Evolutionary conservation across 1,139 yeast species (phyloP).

Genomic region (Debaryomyces nepalensis): DNA sequence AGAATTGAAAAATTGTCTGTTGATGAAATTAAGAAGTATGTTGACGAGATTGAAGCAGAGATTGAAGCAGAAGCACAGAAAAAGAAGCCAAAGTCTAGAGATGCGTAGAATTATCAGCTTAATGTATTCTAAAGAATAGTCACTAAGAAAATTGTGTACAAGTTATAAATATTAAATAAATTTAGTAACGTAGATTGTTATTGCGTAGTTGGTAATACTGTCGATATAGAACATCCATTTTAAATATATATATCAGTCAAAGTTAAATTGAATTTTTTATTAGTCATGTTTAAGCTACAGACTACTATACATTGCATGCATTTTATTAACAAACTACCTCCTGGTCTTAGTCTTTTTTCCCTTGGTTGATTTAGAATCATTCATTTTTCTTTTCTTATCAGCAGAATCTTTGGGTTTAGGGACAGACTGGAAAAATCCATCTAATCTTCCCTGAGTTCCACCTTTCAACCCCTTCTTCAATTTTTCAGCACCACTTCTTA

Average conservation of each 20-base stretch:
- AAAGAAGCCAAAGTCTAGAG: conserved; percentile 62
- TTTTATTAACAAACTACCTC: conserved; percentile 12
- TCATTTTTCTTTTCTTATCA: conserved; percentile 32
- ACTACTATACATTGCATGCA: conserved; percentile 2
- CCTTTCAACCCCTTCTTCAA: conserved; percentile 81
- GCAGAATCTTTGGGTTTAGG: conserved; percentile 44
- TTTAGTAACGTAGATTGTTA: background rate
- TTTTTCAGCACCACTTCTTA: conserved; percentile 83
- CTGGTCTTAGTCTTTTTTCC: conserved; percentile 24
- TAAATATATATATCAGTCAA: too few relatives aligned
- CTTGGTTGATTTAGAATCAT: conserved; percentile 25
- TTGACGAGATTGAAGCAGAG: conserved; percentile 82
- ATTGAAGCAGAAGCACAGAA: conserved; percentile 89
- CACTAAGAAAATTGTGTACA: conserved; percentile 7
- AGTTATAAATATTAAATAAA: conserved; percentile 1
- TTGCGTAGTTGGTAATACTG: background rate
- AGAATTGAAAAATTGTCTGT: conserved; percentile 58
- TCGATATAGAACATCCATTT: too few relatives aligned
- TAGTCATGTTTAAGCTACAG: conserved; percentile 4
- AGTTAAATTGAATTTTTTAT: too few relatives aligned
- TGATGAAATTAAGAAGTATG: conserved; percentile 66
- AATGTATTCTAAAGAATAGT: conserved; percentile 8
- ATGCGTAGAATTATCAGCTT: conserved; percentile 15
- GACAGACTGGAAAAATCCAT: conserved; percentile 83
- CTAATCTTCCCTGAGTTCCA: conserved; percentile 89